Conservation (phyloP, 495 filamentous ascomycete genomes). For the Daldinia bambusicola region DNA sequence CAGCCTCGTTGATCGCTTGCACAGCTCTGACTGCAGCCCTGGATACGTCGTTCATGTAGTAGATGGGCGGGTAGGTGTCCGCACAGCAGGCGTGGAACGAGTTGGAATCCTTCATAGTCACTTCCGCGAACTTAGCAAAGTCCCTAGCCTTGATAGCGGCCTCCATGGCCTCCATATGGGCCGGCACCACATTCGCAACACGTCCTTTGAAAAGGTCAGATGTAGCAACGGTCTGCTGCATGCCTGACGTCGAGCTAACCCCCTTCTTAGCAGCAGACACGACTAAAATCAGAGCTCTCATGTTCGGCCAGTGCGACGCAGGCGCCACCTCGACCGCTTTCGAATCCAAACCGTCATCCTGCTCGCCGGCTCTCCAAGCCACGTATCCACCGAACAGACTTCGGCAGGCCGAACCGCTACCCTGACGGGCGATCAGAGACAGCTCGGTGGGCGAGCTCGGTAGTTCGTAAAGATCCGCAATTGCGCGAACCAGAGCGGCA, state of each 20-base stretch:
- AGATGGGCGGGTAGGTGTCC: conserved; percentile 96
- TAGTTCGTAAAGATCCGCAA: conserved; percentile 90
- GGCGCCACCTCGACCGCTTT: conserved; percentile 86
- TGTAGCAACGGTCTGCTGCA: conserved; percentile 94
- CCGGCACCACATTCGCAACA: conserved; percentile 77
- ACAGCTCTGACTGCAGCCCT: conserved; percentile 86
- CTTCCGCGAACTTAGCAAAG: conserved; percentile 85
- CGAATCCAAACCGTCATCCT: conserved; percentile 81
- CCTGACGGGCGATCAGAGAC: conserved; percentile 90
- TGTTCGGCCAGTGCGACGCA: conserved; percentile 89
- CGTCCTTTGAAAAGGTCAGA: conserved; percentile 82
- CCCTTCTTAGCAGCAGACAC: conserved; percentile 94
- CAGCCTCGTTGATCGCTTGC: conserved; percentile 82
- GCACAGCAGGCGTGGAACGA: conserved; percentile 94
- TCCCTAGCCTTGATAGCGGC: conserved; percentile 77
- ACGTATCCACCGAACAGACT: conserved; percentile 95
- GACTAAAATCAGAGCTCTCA: conserved; percentile 91
- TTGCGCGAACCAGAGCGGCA: conserved; percentile 90
- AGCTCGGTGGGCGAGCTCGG: conserved; percentile 80
- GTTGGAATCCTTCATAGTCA: conserved; percentile 97
- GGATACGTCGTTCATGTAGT: conserved; percentile 95
- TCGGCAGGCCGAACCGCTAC: conserved; percentile 92
- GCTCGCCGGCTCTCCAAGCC: conserved; percentile 82
- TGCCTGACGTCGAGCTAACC: conserved; percentile 87
- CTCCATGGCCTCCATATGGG: conserved; percentile 87